phyloP scores from a whole-genome alignment of 2,329 filamentous ascomycete genomes.

The Sporothrix sp. region DNA sequence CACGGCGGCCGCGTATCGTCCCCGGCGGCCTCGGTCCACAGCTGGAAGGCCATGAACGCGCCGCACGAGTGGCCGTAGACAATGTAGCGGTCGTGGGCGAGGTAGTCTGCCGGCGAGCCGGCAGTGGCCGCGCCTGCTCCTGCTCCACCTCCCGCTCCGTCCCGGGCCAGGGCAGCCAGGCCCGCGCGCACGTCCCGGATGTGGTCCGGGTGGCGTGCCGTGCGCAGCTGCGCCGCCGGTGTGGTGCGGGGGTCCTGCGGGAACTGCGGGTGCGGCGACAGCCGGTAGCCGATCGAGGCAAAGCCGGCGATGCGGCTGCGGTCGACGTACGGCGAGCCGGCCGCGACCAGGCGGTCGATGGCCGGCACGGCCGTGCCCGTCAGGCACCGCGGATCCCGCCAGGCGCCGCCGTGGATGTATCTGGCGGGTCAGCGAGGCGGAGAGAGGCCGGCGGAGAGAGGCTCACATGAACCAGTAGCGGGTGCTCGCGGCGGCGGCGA shows the following conservation, averaged over 20 bases:
- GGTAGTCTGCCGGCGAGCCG: conserved; percentile 13
- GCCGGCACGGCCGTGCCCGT: conserved; percentile 36
- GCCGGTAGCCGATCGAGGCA: conserved; percentile 55
- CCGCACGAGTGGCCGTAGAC: conserved; percentile 55
- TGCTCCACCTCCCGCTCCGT: too few relatives aligned
- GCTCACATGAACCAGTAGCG: conserved; percentile 30
- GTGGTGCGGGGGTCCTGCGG: conserved; percentile 34
- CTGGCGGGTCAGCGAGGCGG: neutral
- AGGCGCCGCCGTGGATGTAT: conserved; percentile 54
- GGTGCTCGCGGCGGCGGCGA: conserved; percentile 10
- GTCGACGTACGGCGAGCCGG: conserved; percentile 32
- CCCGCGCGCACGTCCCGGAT: conserved; percentile 45
- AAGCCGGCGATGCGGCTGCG: conserved; percentile 44
- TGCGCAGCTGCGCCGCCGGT: conserved; percentile 27
- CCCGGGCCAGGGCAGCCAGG: conserved; percentile 35
- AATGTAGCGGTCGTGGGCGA: conserved; percentile 35
- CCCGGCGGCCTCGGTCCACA: conserved; percentile 33
- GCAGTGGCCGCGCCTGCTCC: conserved; percentile 21
- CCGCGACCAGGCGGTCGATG: conserved; percentile 12
- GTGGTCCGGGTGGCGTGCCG: conserved; percentile 50
- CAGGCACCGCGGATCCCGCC: conserved; percentile 47
- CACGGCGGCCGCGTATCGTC: conserved; percentile 24
- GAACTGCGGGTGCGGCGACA: conserved; percentile 42
- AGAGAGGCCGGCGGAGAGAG: too few relatives aligned
- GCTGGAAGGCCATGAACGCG: conserved; percentile 53